Evolutionary conservation across 164 flowering plant genomes (phyloP).

Genomic region (Annona squamosa): DNA sequence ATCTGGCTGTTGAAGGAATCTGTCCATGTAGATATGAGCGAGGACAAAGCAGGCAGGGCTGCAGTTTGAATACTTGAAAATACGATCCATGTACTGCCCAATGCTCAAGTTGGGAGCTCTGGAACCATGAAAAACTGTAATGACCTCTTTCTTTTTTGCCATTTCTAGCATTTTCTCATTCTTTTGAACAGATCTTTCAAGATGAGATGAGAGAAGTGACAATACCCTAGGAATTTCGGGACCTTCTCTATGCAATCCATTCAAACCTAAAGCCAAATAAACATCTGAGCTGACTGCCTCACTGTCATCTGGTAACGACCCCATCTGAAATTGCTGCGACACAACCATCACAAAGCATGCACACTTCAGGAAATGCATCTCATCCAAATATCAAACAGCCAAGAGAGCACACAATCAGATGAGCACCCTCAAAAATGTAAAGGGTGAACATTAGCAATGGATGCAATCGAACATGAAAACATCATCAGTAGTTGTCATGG

Average conservation of each 20-base stretch:
- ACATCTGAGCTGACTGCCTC: constrained; percentile 27
- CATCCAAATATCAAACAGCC: too few species aligned
- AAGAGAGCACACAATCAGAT: too few species aligned
- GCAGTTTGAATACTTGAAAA: constrained; percentile 76
- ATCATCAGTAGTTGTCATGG: too few species aligned
- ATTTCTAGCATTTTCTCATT: constrained; percentile 48
- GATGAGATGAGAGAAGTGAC: constrained; percentile 43
- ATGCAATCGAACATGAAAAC: too few species aligned
- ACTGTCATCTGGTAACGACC: constrained; percentile 30
- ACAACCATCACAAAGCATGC: neutral
- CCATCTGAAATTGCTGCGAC: constrained; percentile 27
- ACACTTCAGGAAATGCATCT: too few species aligned
- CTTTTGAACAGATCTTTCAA: constrained; percentile 52
- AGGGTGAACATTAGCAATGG: too few species aligned
- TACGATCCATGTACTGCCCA: constrained; percentile 64
- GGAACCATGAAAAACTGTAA: constrained; percentile 68
- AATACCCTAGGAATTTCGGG: constrained; percentile 45
- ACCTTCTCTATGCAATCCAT: constrained; percentile 27
- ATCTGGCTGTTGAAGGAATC: constrained; percentile 38
- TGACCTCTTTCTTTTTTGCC: constrained; percentile 32
- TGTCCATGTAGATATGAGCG: constrained; percentile 67
- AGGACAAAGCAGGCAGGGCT: constrained; percentile 85
- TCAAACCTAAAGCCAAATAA: constrained; percentile 50
- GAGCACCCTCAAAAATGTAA: too few species aligned
- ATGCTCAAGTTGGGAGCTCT: constrained; percentile 61